Percentiles rank a stretch among this genome's conserved stretches.
Conservation (phyloP, 129 eudicot species). For the Mikania micrantha region DNA sequence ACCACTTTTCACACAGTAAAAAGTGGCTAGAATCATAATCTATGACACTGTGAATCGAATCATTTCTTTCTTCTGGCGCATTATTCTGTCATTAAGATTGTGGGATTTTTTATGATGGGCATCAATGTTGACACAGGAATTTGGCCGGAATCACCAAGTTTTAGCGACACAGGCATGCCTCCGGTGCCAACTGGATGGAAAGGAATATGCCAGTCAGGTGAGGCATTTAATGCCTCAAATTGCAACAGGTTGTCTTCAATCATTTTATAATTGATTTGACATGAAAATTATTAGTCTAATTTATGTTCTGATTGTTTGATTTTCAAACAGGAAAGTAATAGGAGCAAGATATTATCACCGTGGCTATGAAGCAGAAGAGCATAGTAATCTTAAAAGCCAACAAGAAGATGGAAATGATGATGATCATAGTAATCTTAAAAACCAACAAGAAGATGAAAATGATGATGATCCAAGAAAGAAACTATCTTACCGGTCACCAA, state of each 20-base stretch:
- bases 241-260: constrained; percentile 69
- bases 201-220: constrained; percentile 82
- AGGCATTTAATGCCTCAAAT: constrained; percentile 64
- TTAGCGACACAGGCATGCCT: constrained; percentile 68
- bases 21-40: background rate
- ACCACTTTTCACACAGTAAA: background rate
- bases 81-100: constrained; percentile 7
- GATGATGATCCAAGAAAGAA: constrained; percentile 36
- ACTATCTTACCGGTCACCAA: constrained; percentile 50
- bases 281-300: background rate
- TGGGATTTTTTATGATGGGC: constrained; percentile 11
- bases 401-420: constrained; percentile 13
- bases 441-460: constrained; percentile 1
- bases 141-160: constrained; percentile 96
- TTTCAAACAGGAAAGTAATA: constrained; percentile 59
- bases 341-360: constrained; percentile 78
- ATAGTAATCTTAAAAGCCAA: constrained; percentile 14
- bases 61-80: background rate
- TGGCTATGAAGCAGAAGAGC: constrained; percentile 60
- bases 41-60: background rate
- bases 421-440: constrained; percentile 27
- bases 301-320: background rate
- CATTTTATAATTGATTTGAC: background rate
- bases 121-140: constrained; percentile 38
- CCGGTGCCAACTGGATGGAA: constrained; percentile 83